Percentiles rank a stretch among this genome's conserved stretches.
Evolutionary conservation across 129 eudicot species (phyloP).

Genomic region (Daucus carota): DNA sequence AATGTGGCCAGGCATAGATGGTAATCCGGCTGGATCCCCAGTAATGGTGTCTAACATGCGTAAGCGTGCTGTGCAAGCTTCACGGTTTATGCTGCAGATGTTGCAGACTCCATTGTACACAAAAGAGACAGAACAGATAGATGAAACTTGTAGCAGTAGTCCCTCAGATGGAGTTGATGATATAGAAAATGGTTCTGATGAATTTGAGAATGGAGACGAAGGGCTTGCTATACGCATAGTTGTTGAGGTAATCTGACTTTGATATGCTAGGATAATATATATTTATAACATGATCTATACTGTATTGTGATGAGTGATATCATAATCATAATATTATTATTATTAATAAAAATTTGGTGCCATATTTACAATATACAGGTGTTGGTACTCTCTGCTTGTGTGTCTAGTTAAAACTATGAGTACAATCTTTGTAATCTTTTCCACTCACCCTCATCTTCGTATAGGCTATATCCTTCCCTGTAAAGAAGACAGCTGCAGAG

Average conservation of each 20-base stretch:
- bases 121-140: conserved; percentile 34
- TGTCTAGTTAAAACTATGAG: background rate
- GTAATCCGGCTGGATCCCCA: conserved; percentile 49
- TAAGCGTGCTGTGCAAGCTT: conserved; percentile 85
- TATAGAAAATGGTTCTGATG: conserved; percentile 22
- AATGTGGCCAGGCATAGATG: conserved; percentile 94
- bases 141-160: conserved; percentile 20
- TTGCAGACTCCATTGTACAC: conserved; percentile 63
- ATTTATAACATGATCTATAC: no score
- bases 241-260: conserved; percentile 53
- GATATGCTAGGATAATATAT: background rate
- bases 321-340: background rate
- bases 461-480: conserved; percentile 54
- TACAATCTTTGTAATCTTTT: background rate
- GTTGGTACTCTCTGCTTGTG: background rate
- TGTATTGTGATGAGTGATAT: background rate
- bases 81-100: conserved; percentile 95
- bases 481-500: conserved; percentile 75
- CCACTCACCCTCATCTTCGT: background rate
- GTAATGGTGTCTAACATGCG: conserved; percentile 66
- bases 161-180: conserved; percentile 17
- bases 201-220: conserved; percentile 62
- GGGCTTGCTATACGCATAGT: conserved; percentile 89
- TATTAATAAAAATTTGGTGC: no score
- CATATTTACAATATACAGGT: background rate